A percentile compares a stretch with the other conserved stretches of the same genome.
Conservation (phyloP, 352 stramenopile species). For the Albugo candida region DNA sequence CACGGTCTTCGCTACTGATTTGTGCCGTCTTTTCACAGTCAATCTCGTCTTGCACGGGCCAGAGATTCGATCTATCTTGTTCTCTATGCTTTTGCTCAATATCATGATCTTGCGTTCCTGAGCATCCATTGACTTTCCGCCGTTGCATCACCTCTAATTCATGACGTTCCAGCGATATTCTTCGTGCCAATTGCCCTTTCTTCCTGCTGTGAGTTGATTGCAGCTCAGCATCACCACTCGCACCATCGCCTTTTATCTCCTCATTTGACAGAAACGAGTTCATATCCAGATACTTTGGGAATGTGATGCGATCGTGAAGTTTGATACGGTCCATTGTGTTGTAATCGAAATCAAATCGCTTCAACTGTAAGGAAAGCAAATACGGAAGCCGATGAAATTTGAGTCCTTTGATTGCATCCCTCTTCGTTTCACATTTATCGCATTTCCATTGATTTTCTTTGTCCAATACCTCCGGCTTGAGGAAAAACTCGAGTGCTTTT, state of each 20-base stretch:
- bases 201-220: too few species aligned
- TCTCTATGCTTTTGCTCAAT: background rate
- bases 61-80: too few species aligned
- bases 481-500: constrained; percentile 76
- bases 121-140: constrained; percentile 2
- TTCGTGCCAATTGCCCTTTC: constrained; percentile 25
- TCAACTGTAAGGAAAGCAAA: constrained; percentile 79
- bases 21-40: constrained; percentile 1
- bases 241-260: constrained; percentile 17
- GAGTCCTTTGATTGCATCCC: constrained; percentile 78
- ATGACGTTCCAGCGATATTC: constrained; percentile 74
- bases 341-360: constrained; percentile 85
- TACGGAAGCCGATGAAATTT: constrained; percentile 80
- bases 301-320: constrained; percentile 70
- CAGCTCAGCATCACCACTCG: constrained; percentile 13
- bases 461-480: constrained; percentile 71
- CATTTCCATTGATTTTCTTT: constrained; percentile 83
- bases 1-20: constrained; percentile 1
- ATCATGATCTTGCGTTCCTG: constrained; percentile 6
- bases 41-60: background rate
- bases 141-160: constrained; percentile 28
- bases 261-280: constrained; percentile 58
- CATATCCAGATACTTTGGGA: constrained; percentile 81
- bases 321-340: constrained; percentile 77
- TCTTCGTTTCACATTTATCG: constrained; percentile 60